phyloP scores from a whole-genome alignment of 1,139 yeast genomes.

The Zygosaccharomyces pseudobailii region DNA sequence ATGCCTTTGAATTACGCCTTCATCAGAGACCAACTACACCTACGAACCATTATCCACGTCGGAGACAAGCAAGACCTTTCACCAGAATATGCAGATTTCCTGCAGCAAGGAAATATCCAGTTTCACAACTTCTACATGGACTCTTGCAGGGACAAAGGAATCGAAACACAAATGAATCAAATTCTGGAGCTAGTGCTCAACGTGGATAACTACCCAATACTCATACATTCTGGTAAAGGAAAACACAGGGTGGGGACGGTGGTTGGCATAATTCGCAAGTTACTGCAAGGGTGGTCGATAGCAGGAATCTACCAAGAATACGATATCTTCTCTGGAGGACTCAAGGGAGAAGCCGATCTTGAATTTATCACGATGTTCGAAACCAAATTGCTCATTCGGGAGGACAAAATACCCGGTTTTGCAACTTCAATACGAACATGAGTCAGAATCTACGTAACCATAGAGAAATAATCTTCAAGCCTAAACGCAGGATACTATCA shows the following conservation, averaged over 20 bases:
- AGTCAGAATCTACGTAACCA: not conserved
- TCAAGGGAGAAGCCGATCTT: slow-evolving; percentile 82
- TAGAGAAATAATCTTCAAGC: too few species aligned
- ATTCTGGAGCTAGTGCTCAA: slow-evolving; percentile 66
- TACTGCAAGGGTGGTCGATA: slow-evolving; percentile 88
- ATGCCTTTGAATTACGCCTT: slow-evolving; percentile 79
- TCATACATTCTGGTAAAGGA: slow-evolving; percentile 91
- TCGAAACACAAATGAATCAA: slow-evolving; percentile 50
- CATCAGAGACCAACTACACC: slow-evolving; percentile 53
- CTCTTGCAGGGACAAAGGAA: slow-evolving; percentile 71
- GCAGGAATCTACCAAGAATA: slow-evolving; percentile 94
- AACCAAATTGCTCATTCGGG: slow-evolving; percentile 19
- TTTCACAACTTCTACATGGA: slow-evolving; percentile 62
- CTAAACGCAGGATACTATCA: not conserved
- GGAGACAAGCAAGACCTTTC: slow-evolving; percentile 67
- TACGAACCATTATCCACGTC: slow-evolving; percentile 75
- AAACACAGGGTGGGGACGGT: slow-evolving; percentile 91
- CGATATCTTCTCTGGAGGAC: slow-evolving; percentile 83
- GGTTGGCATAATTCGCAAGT: slow-evolving; percentile 80
- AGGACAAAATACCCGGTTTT: slow-evolving; percentile 21
- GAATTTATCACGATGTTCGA: slow-evolving; percentile 45
- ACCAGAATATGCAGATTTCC: slow-evolving; percentile 64
- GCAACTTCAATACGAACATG: slow-evolving; percentile 10
- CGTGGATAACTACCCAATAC: slow-evolving; percentile 72
- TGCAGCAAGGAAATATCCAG: slow-evolving; percentile 46